phyloP scores from a whole-genome alignment of 495 filamentous ascomycete genomes.

The Podospora fimiseda region DNA sequence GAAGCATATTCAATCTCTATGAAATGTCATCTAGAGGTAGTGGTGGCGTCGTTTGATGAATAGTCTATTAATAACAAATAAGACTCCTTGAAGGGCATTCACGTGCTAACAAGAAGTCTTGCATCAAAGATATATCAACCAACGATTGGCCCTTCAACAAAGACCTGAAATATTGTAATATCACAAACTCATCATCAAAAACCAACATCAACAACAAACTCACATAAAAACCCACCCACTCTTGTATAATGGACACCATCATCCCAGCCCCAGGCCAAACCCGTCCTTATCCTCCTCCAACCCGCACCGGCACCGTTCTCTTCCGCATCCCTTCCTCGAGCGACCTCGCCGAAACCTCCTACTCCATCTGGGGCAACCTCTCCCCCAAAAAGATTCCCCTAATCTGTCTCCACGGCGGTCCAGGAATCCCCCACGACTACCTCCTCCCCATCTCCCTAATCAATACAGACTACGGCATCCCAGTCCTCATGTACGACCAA shows the following conservation, averaged over 20 bases:
- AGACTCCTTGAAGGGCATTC: no score
- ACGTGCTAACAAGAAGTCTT: no score
- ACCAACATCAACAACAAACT: neutral
- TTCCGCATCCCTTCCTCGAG: slow-evolving; percentile 7
- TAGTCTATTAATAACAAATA: no score
- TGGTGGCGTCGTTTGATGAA: no score
- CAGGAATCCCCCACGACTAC: slow-evolving; percentile 40
- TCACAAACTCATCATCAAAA: neutral
- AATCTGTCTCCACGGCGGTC: slow-evolving; percentile 42
- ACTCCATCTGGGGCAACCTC: slow-evolving; percentile 10
- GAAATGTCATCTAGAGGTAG: no score
- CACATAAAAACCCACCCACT: no score
- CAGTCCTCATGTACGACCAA: slow-evolving; percentile 51
- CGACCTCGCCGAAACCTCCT: slow-evolving; percentile 9
- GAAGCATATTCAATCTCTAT: no score
- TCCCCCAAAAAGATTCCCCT: slow-evolving; percentile 22
- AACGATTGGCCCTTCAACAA: no score
- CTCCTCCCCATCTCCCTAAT: slow-evolving; percentile 35
- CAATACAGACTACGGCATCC: slow-evolving; percentile 21
- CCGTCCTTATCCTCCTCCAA: slow-evolving; percentile 5
- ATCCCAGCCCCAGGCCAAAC: slow-evolving; percentile 4
- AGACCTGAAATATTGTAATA: no score
- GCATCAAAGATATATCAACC: no score
- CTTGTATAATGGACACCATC: neutral
- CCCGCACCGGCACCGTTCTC: slow-evolving; percentile 9